Evolutionary conservation across 805 yeast genomes (phyloP), one percentile per base, ranked within the genome.

Genomic region (Diddensiella caesifluorescens): DNA sequence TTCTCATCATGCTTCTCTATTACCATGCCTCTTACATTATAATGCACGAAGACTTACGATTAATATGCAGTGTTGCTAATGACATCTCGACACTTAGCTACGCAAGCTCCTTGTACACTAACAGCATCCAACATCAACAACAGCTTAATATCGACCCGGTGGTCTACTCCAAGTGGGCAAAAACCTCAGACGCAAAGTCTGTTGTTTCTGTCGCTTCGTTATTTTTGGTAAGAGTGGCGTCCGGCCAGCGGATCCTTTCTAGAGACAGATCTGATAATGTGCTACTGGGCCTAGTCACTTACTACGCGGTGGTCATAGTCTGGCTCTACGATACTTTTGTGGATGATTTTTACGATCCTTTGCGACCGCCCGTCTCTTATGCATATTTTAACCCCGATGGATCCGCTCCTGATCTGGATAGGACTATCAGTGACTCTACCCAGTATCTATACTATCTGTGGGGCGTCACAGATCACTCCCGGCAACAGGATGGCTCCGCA

Each of bases 31-130:
- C 55, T n/a, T 51, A 49, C 41, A 49, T 60, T 19, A 42, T 48
- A 31, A 57, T 56, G 32, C 57, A 55, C 42, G 62, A 56, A 29
- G 63, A 60, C 36, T 31, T 60, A 31, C 54, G 54, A 13, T 38
- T 56, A n/a, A 54, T 60, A 6, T 46, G 50, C n/a, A 51, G 47
- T 35, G 55, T 56, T 7, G 53, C 60, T 10, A 41, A 54, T 12
- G 51, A 50, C 29, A 40, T 60, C 21, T 47, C 53, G 21, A 22
- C 35, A 18, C 35, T 15, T 26, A 7, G 21, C 36, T n/a, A n/a
- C n/a, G n/a, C n/a, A n/a, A n/a, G n/a, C n/a, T n/a, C n/a, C n/a
- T n/a, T n/a, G n/a, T n/a, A n/a, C n/a, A n/a, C n/a, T n/a, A n/a
- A n/a, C n/a, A n/a, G n/a, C n/a, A 30, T 22, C 16, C 32, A 28